Conservation (phyloP, 176 grass and related monocot species). For the Ampelocalamus luodianensis region DNA sequence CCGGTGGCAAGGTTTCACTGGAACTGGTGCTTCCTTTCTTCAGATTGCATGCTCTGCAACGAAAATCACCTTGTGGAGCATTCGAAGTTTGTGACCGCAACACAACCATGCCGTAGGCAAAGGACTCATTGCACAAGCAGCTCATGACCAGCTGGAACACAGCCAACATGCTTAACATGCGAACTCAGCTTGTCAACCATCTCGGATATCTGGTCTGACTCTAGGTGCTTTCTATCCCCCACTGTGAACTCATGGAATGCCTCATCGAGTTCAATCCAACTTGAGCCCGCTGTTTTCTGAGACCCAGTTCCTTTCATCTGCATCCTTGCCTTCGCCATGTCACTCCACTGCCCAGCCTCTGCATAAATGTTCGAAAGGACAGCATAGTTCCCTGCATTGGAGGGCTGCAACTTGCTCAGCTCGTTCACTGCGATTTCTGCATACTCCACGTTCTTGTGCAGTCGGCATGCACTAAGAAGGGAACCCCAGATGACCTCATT, state of each 20-base stretch:
- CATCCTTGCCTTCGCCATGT: slow-evolving; percentile 72
- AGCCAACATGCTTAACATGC: slow-evolving; percentile 57
- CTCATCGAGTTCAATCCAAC: slow-evolving; percentile 72
- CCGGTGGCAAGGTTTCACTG: neutral
- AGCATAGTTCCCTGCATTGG: slow-evolving; percentile 69
- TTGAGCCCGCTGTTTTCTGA: slow-evolving; percentile 75
- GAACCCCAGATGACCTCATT: slow-evolving; percentile 72
- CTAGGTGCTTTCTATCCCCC: slow-evolving; percentile 60
- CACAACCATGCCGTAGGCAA: slow-evolving; percentile 21
- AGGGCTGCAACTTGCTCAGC: slow-evolving; percentile 62
- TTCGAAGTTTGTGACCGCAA: neutral
- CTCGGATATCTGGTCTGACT: slow-evolving; percentile 44
- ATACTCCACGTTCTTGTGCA: slow-evolving; percentile 70
- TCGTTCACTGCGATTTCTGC: slow-evolving; percentile 62
- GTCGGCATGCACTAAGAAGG: slow-evolving; percentile 79
- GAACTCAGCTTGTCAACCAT: slow-evolving; percentile 71
- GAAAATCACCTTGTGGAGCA: neutral
- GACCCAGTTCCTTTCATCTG: slow-evolving; percentile 65
- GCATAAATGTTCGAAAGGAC: slow-evolving; percentile 82
- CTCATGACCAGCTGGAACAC: slow-evolving; percentile 49
- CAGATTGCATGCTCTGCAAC: neutral
- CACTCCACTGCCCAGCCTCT: slow-evolving; percentile 62
- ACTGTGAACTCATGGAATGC: slow-evolving; percentile 69
- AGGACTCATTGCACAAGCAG: slow-evolving; percentile 45
- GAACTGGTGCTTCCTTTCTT: slow-evolving; percentile 22